A percentile compares a stretch with the other conserved stretches of the same genome.
Evolutionary conservation across 2,329 filamentous ascomycete genomes (phyloP).

Genomic region (Paracorniculantispora psalliotae): DNA sequence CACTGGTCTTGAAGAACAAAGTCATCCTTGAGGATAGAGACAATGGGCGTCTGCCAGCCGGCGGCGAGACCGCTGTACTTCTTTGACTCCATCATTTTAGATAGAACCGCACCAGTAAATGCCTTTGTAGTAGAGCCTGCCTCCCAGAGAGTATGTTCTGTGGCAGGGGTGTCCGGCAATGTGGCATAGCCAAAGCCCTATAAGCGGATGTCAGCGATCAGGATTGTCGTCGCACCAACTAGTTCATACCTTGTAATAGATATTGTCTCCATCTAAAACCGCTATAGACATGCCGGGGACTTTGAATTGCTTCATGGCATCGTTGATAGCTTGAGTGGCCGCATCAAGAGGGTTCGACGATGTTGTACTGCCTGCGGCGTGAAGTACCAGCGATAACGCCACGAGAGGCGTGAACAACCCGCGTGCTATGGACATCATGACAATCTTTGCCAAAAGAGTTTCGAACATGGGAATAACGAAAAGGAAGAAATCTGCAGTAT

Average conservation of each 20-base stretch:
- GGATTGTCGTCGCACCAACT: background rate
- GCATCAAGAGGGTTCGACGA: background rate
- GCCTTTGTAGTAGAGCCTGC: slow-evolving; percentile 48
- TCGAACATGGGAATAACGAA: background rate
- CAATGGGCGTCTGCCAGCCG: slow-evolving; percentile 39
- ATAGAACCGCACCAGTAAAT: slow-evolving; percentile 41
- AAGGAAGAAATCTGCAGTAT: background rate
- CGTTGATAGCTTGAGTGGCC: background rate
- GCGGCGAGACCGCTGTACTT: slow-evolving; percentile 21
- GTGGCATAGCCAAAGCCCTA: background rate
- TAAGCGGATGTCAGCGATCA: background rate
- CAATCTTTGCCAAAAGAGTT: background rate
- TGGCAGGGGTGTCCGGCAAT: slow-evolving; percentile 33
- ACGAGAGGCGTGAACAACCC: background rate
- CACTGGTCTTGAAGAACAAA: slow-evolving; percentile 38
- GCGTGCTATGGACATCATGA: background rate
- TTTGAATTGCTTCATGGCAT: background rate
- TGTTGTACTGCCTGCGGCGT: background rate
- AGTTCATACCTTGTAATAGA: background rate
- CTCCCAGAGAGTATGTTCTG: slow-evolving; percentile 42
- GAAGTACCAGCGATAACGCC: background rate
- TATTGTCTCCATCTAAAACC: background rate
- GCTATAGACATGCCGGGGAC: background rate
- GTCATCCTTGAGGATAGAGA: slow-evolving; percentile 37
- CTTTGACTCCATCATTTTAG: slow-evolving; percentile 40